A percentile compares a stretch with the other conserved stretches of the same genome.
phyloP scores from a whole-genome alignment of 2,329 filamentous ascomycete genomes.

The Metarhizium robertsii region DNA sequence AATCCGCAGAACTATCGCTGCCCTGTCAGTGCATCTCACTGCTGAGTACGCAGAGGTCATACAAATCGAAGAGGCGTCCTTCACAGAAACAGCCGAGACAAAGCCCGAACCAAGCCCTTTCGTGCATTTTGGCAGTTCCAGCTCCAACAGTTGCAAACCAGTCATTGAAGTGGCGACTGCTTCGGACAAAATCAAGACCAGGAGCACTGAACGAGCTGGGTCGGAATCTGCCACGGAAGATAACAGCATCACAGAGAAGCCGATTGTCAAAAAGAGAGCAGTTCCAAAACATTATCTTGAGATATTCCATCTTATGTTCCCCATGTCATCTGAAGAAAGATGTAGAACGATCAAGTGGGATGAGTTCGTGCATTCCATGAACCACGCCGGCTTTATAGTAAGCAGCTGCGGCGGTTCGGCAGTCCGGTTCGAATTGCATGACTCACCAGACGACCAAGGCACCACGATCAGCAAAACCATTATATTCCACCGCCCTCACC shows the following conservation, averaged over 20 bases:
- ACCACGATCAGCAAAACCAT: neutral
- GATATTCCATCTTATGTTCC: slow-evolving; percentile 5
- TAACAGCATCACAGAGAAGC: no score
- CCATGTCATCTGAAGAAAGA: neutral
- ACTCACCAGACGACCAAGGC: neutral
- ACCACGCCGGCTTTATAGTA: slow-evolving; percentile 4
- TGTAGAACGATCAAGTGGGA: slow-evolving; percentile 2
- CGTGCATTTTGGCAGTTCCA: neutral
- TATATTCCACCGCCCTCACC: slow-evolving; percentile 6
- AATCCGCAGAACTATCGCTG: neutral
- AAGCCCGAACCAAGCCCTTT: neutral
- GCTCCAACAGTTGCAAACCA: neutral
- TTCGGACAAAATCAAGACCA: neutral
- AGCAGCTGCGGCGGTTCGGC: slow-evolving; percentile 2
- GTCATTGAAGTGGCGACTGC: neutral
- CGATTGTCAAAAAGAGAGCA: no score
- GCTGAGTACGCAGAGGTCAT: neutral
- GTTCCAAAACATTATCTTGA: neutral
- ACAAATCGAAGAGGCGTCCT: neutral
- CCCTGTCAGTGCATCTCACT: neutral
- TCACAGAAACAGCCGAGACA: neutral
- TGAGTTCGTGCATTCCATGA: slow-evolving; percentile 5
- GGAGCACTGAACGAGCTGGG: no score
- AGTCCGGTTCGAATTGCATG: slow-evolving; percentile 1
- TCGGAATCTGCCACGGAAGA: no score